These are phyloP conservation scores for Escovopsis sp. DNA, from an alignment of 2,329 filamentous ascomycete genomes.

Conservation along the genomic window DNA sequence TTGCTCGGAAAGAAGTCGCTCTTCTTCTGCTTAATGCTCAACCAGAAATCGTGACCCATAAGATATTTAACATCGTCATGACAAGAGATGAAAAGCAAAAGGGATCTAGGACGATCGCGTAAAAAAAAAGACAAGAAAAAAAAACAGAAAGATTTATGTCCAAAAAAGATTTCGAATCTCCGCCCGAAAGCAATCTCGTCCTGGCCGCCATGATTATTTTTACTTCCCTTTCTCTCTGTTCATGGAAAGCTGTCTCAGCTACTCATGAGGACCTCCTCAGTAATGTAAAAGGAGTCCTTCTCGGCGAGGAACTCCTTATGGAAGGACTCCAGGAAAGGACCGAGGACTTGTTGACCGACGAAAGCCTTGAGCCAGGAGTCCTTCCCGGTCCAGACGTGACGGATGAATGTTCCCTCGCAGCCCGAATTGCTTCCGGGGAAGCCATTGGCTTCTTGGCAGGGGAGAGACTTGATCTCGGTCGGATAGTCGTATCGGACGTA, in stretches of 20 bases:
- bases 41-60: too few relatives aligned
- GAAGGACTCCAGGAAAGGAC: slow-evolving; percentile 20
- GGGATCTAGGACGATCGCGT: too few relatives aligned
- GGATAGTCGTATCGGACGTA: slow-evolving; percentile 27
- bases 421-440: slow-evolving; percentile 23
- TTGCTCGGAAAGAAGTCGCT: too few relatives aligned
- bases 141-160: too few relatives aligned
- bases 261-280: slow-evolving; percentile 20
- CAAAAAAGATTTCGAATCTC: too few relatives aligned
- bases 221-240: not conserved
- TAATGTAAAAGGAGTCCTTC: slow-evolving; percentile 20
- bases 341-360: slow-evolving; percentile 23
- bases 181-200: too few relatives aligned
- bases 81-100: too few relatives aligned
- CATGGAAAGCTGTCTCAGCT: not conserved
- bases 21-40: too few relatives aligned
- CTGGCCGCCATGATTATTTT: too few relatives aligned
- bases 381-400: slow-evolving; percentile 30
- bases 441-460: slow-evolving; percentile 29
- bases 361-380: slow-evolving; percentile 23
- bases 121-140: too few relatives aligned
- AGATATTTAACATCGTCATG: too few relatives aligned
- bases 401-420: slow-evolving; percentile 26
- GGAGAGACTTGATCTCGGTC: slow-evolving; percentile 25
- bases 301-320: slow-evolving; percentile 22